Evolutionary conservation across 2,329 filamentous ascomycete genomes (phyloP).

Genomic region (Aspergillus jensenii): DNA sequence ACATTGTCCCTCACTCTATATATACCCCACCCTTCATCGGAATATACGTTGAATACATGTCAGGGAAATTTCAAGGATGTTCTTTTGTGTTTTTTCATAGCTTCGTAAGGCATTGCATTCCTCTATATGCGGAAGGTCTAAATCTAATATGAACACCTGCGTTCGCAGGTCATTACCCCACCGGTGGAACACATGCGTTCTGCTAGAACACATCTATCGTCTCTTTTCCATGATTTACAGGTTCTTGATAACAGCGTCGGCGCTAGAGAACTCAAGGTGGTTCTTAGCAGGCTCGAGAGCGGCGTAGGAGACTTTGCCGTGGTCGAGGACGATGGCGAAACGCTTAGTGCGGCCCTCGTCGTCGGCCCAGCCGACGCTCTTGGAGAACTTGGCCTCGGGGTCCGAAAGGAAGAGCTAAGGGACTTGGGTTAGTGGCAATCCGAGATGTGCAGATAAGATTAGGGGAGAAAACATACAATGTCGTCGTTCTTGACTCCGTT

Average conservation of each 20-base stretch:
- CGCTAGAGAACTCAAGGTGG: slow-evolving; percentile 42
- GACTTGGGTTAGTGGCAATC: neutral
- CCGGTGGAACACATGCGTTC: slow-evolving; percentile 14
- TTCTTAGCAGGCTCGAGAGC: slow-evolving; percentile 63
- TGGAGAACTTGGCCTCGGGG: slow-evolving; percentile 69
- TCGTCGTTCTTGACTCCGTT: slow-evolving; percentile 73
- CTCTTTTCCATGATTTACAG: slow-evolving; percentile 29
- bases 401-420: slow-evolving; percentile 73
- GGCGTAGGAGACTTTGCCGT: slow-evolving; percentile 80
- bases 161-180: slow-evolving; percentile 19
- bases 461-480: slow-evolving; percentile 50
- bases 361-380: slow-evolving; percentile 73
- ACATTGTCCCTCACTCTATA: slow-evolving; percentile 2
- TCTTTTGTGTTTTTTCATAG: slow-evolving; percentile 17
- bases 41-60: neutral
- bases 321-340: slow-evolving; percentile 77
- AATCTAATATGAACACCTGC: slow-evolving; percentile 15
- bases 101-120: slow-evolving; percentile 26
- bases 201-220: slow-evolving; percentile 17
- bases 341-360: slow-evolving; percentile 71
- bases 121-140: slow-evolving; percentile 22
- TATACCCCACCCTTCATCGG: neutral
- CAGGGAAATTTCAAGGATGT: neutral
- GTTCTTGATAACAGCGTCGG: slow-evolving; percentile 38
- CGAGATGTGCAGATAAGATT: neutral